Evolutionary conservation across 352 stramenopile genomes (phyloP).

Genomic region (Globisporangium spinosum): DNA sequence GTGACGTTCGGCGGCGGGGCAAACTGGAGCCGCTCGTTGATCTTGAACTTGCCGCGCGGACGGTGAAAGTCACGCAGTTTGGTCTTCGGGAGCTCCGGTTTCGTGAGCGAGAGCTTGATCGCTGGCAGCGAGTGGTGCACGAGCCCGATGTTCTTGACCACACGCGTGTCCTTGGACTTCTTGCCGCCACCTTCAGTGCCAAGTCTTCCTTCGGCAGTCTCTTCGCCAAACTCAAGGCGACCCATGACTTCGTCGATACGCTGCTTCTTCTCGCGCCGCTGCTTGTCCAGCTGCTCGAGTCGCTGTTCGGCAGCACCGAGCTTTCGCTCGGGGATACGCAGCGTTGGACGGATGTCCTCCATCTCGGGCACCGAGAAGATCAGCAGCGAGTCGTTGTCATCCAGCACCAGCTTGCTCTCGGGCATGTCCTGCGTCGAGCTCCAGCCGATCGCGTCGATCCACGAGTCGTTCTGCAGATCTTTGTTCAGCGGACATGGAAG

Average conservation of each 20-base stretch:
- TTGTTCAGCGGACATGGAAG: conserved; percentile 62
- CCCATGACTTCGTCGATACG: conserved; percentile 81
- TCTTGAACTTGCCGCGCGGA: conserved; percentile 83
- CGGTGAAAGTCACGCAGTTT: conserved; percentile 83
- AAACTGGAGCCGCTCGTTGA: conserved; percentile 71
- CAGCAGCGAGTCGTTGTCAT: conserved; percentile 78
- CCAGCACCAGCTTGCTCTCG: conserved; percentile 72
- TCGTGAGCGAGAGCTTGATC: conserved; percentile 84
- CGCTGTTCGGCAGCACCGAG: conserved; percentile 72
- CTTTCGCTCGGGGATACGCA: conserved; percentile 81
- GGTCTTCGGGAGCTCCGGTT: conserved; percentile 76
- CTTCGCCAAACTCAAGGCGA: conserved; percentile 74
- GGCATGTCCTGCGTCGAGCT: conserved; percentile 79
- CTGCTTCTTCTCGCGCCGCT: conserved; percentile 72
- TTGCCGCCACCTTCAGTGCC: conserved; percentile 67
- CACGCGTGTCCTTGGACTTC: conserved; percentile 79
- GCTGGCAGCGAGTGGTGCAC: conserved; percentile 84
- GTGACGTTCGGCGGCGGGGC: conserved; percentile 34
- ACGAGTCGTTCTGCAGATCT: conserved; percentile 64
- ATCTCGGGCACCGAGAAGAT: conserved; percentile 77
- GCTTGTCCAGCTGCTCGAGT: conserved; percentile 67
- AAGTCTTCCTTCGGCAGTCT: conserved; percentile 60
- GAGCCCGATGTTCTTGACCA: conserved; percentile 83
- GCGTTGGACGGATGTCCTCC: conserved; percentile 74
- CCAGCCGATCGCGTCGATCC: conserved; percentile 77